Evolutionary conservation across 2,329 filamentous ascomycete species (phyloP).

Genomic region (Ceratocystiopsis minuta): DNA sequence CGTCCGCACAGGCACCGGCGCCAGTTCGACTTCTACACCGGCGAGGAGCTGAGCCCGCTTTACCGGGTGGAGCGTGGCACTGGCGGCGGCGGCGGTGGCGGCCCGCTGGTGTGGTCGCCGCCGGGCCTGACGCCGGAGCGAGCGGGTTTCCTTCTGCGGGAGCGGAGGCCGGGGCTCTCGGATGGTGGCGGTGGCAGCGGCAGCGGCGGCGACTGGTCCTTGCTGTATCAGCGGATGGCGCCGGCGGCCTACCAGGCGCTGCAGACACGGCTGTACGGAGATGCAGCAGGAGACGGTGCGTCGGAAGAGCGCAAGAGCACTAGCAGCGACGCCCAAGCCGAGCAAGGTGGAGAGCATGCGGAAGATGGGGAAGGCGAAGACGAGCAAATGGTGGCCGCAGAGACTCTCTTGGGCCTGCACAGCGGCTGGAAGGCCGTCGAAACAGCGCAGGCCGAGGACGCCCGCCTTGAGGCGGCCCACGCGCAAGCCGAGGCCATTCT

Average conservation of each 20-base stretch:
- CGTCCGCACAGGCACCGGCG: conserved; percentile 4
- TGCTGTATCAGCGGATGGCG: conserved; percentile 16
- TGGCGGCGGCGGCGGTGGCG: not conserved
- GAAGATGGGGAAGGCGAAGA: not conserved
- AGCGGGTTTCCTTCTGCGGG: conserved; percentile 8
- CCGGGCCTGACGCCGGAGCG: conserved; percentile 7
- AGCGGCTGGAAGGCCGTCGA: too few species aligned
- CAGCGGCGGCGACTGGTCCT: too few species aligned
- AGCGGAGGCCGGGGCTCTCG: too few species aligned
- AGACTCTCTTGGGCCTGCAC: too few species aligned
- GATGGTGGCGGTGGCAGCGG: too few species aligned
- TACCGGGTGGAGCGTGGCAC: conserved; percentile 6
- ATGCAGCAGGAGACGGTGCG: not conserved
- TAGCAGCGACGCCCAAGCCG: too few species aligned
- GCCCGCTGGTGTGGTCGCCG: conserved; percentile 7
- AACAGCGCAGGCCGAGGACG: conserved; percentile 1
- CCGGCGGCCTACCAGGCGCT: conserved; percentile 12
- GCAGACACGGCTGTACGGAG: conserved; percentile 9
- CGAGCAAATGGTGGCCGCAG: not conserved
- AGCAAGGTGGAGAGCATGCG: too few species aligned
- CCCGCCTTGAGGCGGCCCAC: conserved; percentile 2
- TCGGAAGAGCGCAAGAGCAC: too few species aligned
- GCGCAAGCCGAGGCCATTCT: conserved; percentile 1
- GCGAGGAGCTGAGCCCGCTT: conserved; percentile 9
- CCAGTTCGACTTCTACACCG: conserved; percentile 14